Percentiles rank a stretch among this genome's conserved stretches.
Conservation (phyloP, 495 filamentous ascomycete genomes). For the Hypoxylon trugodes region DNA sequence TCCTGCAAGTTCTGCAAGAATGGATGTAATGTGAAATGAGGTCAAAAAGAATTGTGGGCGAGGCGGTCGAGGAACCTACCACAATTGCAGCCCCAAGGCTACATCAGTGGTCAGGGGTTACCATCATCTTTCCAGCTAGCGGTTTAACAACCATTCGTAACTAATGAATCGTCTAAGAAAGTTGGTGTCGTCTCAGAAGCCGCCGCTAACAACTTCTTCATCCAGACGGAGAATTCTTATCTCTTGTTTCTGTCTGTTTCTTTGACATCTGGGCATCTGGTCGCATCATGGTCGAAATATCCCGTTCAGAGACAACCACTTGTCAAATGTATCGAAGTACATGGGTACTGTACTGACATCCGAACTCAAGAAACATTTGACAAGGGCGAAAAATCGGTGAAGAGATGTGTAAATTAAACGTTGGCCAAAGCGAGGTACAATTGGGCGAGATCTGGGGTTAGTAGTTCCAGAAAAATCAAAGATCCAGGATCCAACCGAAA, state of each 20-base stretch:
- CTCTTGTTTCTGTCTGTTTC: conserved; percentile 15
- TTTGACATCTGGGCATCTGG: neutral
- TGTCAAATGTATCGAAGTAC: neutral
- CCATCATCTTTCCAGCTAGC: conserved; percentile 1
- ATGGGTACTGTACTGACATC: conserved; percentile 1
- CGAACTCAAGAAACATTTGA: conserved; percentile 13
- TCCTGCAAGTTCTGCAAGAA: conserved; percentile 34
- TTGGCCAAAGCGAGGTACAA: conserved; percentile 26
- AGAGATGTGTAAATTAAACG: conserved; percentile 38
- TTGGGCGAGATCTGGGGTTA: conserved; percentile 38
- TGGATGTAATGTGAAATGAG: conserved; percentile 42
- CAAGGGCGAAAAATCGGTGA: conserved; percentile 43
- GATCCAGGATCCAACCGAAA: conserved; percentile 30
- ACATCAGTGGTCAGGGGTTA: conserved; percentile 21
- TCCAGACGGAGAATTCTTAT: conserved; percentile 30
- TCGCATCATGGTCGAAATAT: conserved; percentile 7
- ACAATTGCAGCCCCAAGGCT: conserved; percentile 26
- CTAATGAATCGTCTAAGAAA: conserved; percentile 14
- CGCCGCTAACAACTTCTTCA: conserved; percentile 19
- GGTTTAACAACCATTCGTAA: conserved; percentile 29
- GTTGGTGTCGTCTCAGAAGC: conserved; percentile 35
- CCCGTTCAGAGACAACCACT: conserved; percentile 6
- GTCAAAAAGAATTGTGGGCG: conserved; percentile 32
- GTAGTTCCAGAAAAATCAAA: conserved; percentile 24
- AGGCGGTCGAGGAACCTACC: conserved; percentile 31